Percentiles rank a stretch among this genome's conserved stretches.
Conservation (phyloP, 1,284 basidiomycete species). For the Boletus sp. region DNA sequence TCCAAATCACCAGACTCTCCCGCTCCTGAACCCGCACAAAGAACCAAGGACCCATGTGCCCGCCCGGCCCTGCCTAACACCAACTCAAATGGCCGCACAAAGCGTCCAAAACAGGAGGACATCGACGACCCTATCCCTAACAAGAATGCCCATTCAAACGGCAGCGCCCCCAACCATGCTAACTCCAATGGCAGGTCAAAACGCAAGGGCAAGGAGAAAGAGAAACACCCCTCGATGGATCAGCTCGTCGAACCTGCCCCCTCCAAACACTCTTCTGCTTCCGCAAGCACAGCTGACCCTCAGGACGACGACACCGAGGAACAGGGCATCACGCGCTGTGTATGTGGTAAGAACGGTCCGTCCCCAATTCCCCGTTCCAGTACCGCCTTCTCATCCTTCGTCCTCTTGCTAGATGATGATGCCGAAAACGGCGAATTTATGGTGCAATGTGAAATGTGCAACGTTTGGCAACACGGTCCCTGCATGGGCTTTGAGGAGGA, state of each 20-base stretch:
- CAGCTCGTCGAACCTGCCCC: slow-evolving; percentile 22
- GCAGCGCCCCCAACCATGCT: slow-evolving; percentile 36
- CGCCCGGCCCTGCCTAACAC: slow-evolving; percentile 45
- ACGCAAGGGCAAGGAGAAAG: slow-evolving; percentile 36
- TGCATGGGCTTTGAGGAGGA: slow-evolving; percentile 94
- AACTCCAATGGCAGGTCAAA: slow-evolving; percentile 36
- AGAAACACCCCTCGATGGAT: slow-evolving; percentile 28
- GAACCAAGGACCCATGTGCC: slow-evolving; percentile 37
- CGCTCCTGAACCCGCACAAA: slow-evolving; percentile 47
- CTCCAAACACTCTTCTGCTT: slow-evolving; percentile 32
- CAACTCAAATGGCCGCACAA: slow-evolving; percentile 45
- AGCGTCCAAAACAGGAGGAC: slow-evolving; percentile 72
- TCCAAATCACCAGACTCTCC: slow-evolving; percentile 76
- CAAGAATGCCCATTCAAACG: slow-evolving; percentile 43
- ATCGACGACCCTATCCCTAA: slow-evolving; percentile 52
- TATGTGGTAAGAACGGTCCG: slow-evolving; percentile 87
- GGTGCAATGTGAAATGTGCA: slow-evolving; percentile 97
- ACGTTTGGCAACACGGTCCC: slow-evolving; percentile 96
- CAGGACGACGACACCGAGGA: slow-evolving; percentile 63
- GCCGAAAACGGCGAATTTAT: slow-evolving; percentile 84
- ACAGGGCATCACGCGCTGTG: slow-evolving; percentile 86
- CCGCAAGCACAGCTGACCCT: slow-evolving; percentile 37
- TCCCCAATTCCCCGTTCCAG: slow-evolving; percentile 18
- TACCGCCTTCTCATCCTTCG: slow-evolving; percentile 17
- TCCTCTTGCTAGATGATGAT: slow-evolving; percentile 56